Base-by-base conservation (phyloP, 148 eudicot species). In the Linanthus parryae region DNA sequence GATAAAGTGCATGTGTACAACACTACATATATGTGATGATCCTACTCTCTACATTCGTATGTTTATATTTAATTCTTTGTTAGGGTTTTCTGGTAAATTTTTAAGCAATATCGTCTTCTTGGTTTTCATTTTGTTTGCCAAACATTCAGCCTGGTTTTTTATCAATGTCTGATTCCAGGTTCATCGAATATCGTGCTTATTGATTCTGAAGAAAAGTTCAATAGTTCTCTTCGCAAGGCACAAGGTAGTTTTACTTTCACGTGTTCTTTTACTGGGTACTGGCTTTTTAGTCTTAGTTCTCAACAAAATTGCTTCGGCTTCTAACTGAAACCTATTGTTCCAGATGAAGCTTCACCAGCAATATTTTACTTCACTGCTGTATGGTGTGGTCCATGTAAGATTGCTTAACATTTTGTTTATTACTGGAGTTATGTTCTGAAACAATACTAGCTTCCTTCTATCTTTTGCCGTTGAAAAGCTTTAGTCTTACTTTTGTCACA, bases 331-430 rank as follows among this genome's bases (percentile, higher is more conserved):
- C 49, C 15, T 42, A 29, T 44, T 48, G 46, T 53, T 7, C 35
- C 73, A 91, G 97, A 83, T 72, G 95, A 83, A 69, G 74, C 85
- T 33, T 64, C 57, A 63, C 76, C 83, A 5, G 78, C 89, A 44
- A 75, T 91, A 66, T 81, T 80, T 65, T 91, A 91, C 82, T 91
- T 78, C 69, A 91, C 97, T 29, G 97, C 97, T 15, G 84, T 38
- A 46, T 91, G 97, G 97, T 91, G 97, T 65, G 88, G 89, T 25
- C 97, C 97, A 46, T 91, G 97, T 91, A 83, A 80, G 97, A 56
- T 69, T 27, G 23, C 20, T 42, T 2, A 11, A 11, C 5, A 4
- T 11, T n/a, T 42, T 13, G 17, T 11, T 5, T 39, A 18, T 12
- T 18, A 39, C 14, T 39, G 14, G 13, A 16, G 4, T 3, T 48